phyloP scores from a whole-genome alignment of 1,284 basidiomycete genomes.

The Gomphus bonarii region DNA sequence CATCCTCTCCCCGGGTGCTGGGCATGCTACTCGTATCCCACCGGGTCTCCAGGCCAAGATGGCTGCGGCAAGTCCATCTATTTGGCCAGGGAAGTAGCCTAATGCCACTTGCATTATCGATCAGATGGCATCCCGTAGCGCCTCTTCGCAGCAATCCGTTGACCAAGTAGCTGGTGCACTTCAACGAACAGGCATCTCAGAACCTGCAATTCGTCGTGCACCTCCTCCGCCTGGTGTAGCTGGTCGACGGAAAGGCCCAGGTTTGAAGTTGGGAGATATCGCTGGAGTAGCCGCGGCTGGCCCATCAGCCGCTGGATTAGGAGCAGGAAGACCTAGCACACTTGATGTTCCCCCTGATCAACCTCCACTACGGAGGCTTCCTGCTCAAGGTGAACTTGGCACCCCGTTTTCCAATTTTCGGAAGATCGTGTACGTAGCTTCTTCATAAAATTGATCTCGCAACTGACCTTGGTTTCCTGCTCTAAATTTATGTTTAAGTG shows the following conservation, averaged over 20 bases:
- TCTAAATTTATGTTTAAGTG: slow-evolving; percentile 34
- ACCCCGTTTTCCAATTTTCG: slow-evolving; percentile 90
- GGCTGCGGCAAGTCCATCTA: slow-evolving; percentile 54
- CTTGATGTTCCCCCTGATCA: slow-evolving; percentile 21
- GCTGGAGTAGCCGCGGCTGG: slow-evolving; percentile 38
- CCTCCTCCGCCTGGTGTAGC: slow-evolving; percentile 27
- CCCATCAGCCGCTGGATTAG: slow-evolving; percentile 43
- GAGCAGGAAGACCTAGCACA: slow-evolving; percentile 48
- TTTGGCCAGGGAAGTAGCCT: background rate
- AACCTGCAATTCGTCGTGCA: slow-evolving; percentile 20
- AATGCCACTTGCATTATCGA: slow-evolving; percentile 2
- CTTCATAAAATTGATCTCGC: background rate
- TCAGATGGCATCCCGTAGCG: slow-evolving; percentile 48
- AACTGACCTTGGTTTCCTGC: background rate
- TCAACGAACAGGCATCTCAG: slow-evolving; percentile 27
- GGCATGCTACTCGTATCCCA: slow-evolving; percentile 61
- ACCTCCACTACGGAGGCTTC: slow-evolving; percentile 31
- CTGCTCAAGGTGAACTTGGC: slow-evolving; percentile 34
- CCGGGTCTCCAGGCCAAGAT: slow-evolving; percentile 89
- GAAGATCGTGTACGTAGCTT: slow-evolving; percentile 76
- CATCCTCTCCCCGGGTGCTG: slow-evolving; percentile 9
- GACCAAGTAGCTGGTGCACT: slow-evolving; percentile 33
- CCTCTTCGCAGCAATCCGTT: slow-evolving; percentile 20
- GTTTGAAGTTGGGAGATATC: slow-evolving; percentile 57
- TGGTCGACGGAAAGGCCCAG: slow-evolving; percentile 44